Base-by-base conservation (phyloP, 2,329 filamentous ascomycete species). In the Sclerotiophoma versabilis region DNA sequence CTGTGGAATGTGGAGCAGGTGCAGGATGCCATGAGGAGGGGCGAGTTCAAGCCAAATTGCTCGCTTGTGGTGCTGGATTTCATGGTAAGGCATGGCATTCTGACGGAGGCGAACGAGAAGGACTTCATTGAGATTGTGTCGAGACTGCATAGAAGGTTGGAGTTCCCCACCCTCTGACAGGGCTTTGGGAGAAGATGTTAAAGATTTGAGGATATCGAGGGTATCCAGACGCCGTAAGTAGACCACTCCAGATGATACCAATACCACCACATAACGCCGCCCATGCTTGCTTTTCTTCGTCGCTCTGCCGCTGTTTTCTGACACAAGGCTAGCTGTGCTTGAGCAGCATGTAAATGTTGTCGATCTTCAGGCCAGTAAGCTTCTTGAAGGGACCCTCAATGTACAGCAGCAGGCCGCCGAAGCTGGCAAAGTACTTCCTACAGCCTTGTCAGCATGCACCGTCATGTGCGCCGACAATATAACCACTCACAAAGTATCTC, bases 301-400 rank as follows among this genome's bases (percentile, higher is more conserved):
- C 33, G 30, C 39, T 17, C 25, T 46, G 25, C 46, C 23, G 34
- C 14, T 22, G 15, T 37, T 11, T 27, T 29, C 19, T n/a, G n/a
- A 22, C 9, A n/a, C 17, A 23, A 23, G 32, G 26, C 47, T 60
- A 65, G 56, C 74, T 93, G 87, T 96, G 96, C 86, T 97, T 99
- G 66, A 96, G 81, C 57, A 98, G 83, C 57, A 99, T 84, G 75
- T 99, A 99, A 60, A 96, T 87, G 72, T 96, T 89, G 75, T 99
- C 95, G 69, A 97, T 93, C 68, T 92, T 87, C 71, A 99, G 79
- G 23, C 92, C 90, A 27, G 90, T 96, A 59, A 99, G 85, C 81
- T 96, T 97, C 83, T 95, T 96, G 77, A 96, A 95, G 2, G 95
- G 95, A 5, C 96, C 95, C 70, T 96, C 90, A 50, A 99, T 83